Evolutionary conservation across 139 green algal genomes (phyloP).

Genomic region (Chlamydomonas sphaeroides): DNA sequence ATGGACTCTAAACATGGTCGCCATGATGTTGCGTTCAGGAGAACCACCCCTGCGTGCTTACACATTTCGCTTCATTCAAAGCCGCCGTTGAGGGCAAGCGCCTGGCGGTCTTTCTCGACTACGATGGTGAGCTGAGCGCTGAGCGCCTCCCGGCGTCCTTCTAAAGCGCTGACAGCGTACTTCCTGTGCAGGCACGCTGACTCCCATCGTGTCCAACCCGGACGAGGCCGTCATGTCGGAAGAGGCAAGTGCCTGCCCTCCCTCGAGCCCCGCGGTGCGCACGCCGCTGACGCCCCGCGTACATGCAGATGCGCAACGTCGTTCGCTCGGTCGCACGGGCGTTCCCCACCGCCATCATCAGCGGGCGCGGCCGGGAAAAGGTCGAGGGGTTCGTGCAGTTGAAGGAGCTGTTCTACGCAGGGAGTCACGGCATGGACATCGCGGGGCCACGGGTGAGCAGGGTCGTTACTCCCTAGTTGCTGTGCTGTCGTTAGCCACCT

Average conservation of each 20-base stretch:
- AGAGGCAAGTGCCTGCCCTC: constrained; percentile 64
- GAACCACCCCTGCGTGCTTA: constrained; percentile 72
- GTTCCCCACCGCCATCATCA: constrained; percentile 97
- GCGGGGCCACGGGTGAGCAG: constrained; percentile 71
- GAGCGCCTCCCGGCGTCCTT: background rate
- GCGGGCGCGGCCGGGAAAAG: constrained; percentile 88
- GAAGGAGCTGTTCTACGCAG: constrained; percentile 95
- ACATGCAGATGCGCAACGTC: constrained; percentile 78
- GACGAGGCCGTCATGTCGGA: constrained; percentile 90
- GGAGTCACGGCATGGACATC: constrained; percentile 98
- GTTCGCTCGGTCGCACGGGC: constrained; percentile 80
- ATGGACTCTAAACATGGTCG: background rate
- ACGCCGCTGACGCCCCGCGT: too few relatives aligned
- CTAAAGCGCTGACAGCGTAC: background rate
- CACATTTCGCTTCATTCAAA: constrained; percentile 68
- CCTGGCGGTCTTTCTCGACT: constrained; percentile 95
- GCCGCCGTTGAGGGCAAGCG: constrained; percentile 72
- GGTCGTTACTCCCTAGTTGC: too few relatives aligned
- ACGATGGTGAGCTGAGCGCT: constrained; percentile 80
- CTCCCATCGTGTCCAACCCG: constrained; percentile 95
- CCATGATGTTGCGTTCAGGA: constrained; percentile 50
- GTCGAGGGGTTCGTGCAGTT: constrained; percentile 95
- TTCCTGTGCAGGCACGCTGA: constrained; percentile 86
- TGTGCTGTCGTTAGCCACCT: too few relatives aligned
- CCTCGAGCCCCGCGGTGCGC: too few relatives aligned